A percentile compares a stretch with the other conserved stretches of the same genome.
These are phyloP conservation scores for Pleurotus platypus DNA, from an alignment of 768 basidiomycete species.

Conservation along the genomic window DNA sequence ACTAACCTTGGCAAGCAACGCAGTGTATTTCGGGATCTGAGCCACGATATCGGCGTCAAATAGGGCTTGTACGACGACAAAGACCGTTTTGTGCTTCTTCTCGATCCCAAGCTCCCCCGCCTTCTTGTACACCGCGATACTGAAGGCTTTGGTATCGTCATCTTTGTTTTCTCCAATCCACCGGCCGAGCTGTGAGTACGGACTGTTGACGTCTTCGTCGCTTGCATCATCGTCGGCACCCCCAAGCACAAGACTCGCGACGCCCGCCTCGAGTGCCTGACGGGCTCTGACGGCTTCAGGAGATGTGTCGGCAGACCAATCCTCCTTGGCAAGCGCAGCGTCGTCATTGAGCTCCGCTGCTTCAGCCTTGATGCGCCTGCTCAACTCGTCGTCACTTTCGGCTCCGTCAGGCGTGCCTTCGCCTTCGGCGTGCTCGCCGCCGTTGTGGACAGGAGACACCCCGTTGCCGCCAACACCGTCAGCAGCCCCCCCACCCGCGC, in stretches of 20 bases:
- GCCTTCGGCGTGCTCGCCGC: constrained; percentile 29
- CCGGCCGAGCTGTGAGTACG: constrained; percentile 75
- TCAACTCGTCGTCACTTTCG: constrained; percentile 88
- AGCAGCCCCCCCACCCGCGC: constrained; percentile 27
- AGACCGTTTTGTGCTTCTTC: constrained; percentile 89
- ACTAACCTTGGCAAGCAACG: constrained; percentile 75
- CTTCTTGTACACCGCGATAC: constrained; percentile 79
- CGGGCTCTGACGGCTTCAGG: constrained; percentile 86
- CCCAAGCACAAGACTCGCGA: constrained; percentile 46
- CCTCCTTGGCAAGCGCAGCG: constrained; percentile 60
- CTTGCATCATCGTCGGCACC: constrained; percentile 78
- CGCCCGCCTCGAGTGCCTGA: constrained; percentile 59
- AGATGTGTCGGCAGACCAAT: constrained; percentile 90
- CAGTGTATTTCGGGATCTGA: constrained; percentile 61
- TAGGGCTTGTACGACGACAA: constrained; percentile 81
- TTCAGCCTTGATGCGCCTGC: constrained; percentile 88
- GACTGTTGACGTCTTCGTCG: constrained; percentile 83
- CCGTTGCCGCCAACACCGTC: constrained; percentile 19
- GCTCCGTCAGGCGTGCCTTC: constrained; percentile 48
- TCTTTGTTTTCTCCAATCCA: constrained; percentile 73
- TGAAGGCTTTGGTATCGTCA: constrained; percentile 44
- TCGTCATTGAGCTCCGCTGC: constrained; percentile 72
- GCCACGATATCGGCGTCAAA: constrained; percentile 71
- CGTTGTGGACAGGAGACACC: constrained; percentile 21
- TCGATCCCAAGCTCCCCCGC: constrained; percentile 88